A percentile compares a stretch with the other conserved stretches of the same genome.
phyloP scores from a whole-genome alignment of 2,329 filamentous ascomycete genomes.

The Dendryphion nanum region DNA sequence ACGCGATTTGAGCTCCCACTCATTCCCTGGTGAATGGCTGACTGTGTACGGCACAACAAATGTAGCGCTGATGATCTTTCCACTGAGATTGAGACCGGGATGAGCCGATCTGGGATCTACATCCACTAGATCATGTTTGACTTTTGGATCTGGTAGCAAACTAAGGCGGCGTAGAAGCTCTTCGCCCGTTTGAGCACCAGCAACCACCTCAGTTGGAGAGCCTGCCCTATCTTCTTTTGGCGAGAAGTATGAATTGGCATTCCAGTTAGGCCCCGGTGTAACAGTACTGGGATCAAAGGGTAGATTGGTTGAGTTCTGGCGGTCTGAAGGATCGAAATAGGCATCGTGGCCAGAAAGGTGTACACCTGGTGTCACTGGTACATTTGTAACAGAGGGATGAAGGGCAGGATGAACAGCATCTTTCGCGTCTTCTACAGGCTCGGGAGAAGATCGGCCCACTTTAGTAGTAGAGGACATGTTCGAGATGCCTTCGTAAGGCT shows the following conservation, averaged over 20 bases:
- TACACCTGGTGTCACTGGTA: conserved; percentile 46
- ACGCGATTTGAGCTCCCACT: conserved; percentile 70
- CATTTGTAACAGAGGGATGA: conserved; percentile 35
- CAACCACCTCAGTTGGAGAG: conserved; percentile 44
- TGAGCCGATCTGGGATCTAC: conserved; percentile 56
- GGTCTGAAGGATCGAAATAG: conserved; percentile 28
- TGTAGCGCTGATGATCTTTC: conserved; percentile 62
- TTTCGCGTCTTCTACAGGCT: conserved; percentile 22
- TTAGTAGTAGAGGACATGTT: too few relatives aligned
- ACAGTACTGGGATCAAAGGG: conserved; percentile 30
- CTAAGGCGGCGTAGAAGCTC: conserved; percentile 56
- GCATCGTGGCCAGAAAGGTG: conserved; percentile 36
- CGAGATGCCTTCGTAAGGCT: too few relatives aligned
- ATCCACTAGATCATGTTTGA: conserved; percentile 44
- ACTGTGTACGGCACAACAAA: conserved; percentile 64
- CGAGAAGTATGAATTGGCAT: conserved; percentile 37
- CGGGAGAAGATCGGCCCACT: conserved; percentile 7
- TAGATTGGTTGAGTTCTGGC: conserved; percentile 13
- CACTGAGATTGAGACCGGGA: conserved; percentile 58
- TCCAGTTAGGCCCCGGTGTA: conserved; percentile 36
- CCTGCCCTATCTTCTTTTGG: conserved; percentile 18
- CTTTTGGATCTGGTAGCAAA: conserved; percentile 36
- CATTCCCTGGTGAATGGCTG: conserved; percentile 49
- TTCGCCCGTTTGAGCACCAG: conserved; percentile 46
- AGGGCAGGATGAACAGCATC: conserved; percentile 40